Evolutionary conservation across 352 stramenopile genomes (phyloP).

Genomic region (Globisporangium splendens): DNA sequence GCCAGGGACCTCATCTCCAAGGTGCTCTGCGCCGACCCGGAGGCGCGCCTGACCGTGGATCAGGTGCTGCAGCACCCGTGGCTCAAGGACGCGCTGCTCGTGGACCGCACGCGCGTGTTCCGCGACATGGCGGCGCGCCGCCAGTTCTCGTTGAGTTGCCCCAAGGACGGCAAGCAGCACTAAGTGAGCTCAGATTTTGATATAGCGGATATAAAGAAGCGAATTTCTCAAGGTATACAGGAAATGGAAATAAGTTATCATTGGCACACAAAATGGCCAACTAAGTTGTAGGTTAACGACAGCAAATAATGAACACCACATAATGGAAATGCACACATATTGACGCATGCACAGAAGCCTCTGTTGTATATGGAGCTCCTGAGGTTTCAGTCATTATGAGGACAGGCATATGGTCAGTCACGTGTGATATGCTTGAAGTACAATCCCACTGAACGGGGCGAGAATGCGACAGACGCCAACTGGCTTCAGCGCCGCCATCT

Average conservation of each 20-base stretch:
- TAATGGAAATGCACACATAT: too few species aligned
- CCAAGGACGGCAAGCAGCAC: background rate
- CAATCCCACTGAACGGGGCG: too few species aligned
- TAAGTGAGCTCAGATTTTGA: background rate
- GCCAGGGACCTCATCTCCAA: constrained; percentile 71
- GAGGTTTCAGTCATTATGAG: too few species aligned
- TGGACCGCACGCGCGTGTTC: constrained; percentile 31
- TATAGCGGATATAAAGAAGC: background rate
- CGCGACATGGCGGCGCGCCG: constrained; percentile 39
- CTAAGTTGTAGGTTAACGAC: background rate
- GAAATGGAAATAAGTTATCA: constrained; percentile 4
- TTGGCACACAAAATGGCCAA: background rate
- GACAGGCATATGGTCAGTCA: too few species aligned
- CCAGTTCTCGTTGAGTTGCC: constrained; percentile 19
- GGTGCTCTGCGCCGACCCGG: constrained; percentile 58
- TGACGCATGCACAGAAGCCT: too few species aligned
- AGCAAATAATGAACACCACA: too few species aligned
- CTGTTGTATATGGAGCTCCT: too few species aligned
- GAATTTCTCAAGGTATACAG: background rate
- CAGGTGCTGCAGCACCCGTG: constrained; percentile 62
- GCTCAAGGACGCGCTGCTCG: constrained; percentile 37
- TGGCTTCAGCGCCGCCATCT: constrained; percentile 4
- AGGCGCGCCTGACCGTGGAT: constrained; percentile 51
- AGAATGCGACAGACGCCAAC: background rate
- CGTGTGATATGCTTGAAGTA: too few species aligned